Conservation (phyloP, 164 flowering plant genomes). For the Echeveria elegans region DNA sequence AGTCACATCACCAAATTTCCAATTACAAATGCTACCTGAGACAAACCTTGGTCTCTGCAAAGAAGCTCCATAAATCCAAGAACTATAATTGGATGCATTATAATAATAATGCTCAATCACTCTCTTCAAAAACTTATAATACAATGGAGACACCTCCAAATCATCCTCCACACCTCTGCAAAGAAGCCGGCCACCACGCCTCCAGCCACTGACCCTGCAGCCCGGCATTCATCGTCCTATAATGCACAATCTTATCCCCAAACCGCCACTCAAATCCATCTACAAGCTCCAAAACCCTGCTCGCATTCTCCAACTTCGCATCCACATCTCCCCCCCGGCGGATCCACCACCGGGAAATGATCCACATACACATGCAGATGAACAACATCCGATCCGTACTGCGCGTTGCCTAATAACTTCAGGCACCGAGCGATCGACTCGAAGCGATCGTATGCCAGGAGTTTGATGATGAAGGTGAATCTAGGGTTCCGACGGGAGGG, state of each 20-base stretch:
- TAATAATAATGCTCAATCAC: constrained; percentile 63
- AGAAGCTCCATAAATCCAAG: constrained; percentile 69
- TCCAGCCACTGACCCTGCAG: constrained; percentile 97
- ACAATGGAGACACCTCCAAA: constrained; percentile 77
- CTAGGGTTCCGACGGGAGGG: constrained; percentile 13
- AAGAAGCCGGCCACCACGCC: constrained; percentile 95
- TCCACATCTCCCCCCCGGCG: constrained; percentile 17
- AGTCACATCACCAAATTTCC: background rate
- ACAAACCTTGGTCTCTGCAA: constrained; percentile 93
- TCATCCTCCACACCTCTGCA: constrained; percentile 90
- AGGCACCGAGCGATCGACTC: constrained; percentile 73
- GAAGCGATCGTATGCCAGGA: constrained; percentile 77
- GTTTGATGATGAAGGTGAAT: constrained; percentile 64
- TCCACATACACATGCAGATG: constrained; percentile 76
- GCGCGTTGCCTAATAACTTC: constrained; percentile 57
- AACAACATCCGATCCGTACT: constrained; percentile 47
- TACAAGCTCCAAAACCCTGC: constrained; percentile 49
- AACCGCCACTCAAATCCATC: constrained; percentile 65
- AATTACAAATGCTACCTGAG: constrained; percentile 43
- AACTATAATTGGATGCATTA: constrained; percentile 55
- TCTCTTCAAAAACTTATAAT: constrained; percentile 51
- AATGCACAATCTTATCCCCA: constrained; percentile 86
- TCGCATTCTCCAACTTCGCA: constrained; percentile 32
- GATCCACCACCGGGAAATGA: constrained; percentile 31
- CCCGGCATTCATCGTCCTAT: constrained; percentile 70